phyloP scores from a whole-genome alignment of 148 eudicot species.

The Linanthus parryae region DNA sequence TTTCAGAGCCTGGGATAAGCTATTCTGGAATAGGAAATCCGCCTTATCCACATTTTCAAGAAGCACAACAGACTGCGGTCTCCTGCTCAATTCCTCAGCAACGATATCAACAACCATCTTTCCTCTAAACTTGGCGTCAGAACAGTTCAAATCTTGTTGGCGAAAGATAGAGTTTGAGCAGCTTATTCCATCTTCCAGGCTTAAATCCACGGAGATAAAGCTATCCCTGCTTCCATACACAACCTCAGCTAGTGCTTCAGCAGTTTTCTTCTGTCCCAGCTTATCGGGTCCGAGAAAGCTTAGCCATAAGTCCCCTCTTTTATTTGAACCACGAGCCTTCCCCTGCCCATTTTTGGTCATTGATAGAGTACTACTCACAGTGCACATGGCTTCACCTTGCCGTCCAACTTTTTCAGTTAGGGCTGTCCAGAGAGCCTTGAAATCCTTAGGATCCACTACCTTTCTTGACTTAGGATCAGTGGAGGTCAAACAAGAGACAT shows the following conservation, averaged over 20 bases:
- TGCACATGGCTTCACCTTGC: slow-evolving; percentile 45
- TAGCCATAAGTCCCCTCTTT: slow-evolving; percentile 55
- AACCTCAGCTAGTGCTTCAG: slow-evolving; percentile 55
- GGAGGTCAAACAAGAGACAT: no score
- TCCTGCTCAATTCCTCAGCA: slow-evolving; percentile 63
- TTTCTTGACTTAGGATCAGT: no score
- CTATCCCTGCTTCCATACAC: slow-evolving; percentile 58
- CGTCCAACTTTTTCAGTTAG: slow-evolving; percentile 37
- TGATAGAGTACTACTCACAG: slow-evolving; percentile 34
- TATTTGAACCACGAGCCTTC: slow-evolving; percentile 23
- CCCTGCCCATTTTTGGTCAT: slow-evolving; percentile 32
- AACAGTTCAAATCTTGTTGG: slow-evolving; percentile 21
- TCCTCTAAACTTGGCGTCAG: slow-evolving; percentile 36
- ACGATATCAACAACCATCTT: slow-evolving; percentile 59
- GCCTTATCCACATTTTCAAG: slow-evolving; percentile 82
- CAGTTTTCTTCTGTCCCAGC: slow-evolving; percentile 59
- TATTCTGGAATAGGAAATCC: slow-evolving; percentile 50
- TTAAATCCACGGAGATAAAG: slow-evolving; percentile 50
- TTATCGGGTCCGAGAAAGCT: slow-evolving; percentile 63
- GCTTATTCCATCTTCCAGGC: slow-evolving; percentile 31
- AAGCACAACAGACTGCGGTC: slow-evolving; percentile 59
- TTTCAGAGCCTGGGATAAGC: slow-evolving; percentile 59
- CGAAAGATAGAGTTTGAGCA: slow-evolving; percentile 32
- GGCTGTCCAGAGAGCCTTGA: slow-evolving; percentile 39
- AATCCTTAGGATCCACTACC: slow-evolving; percentile 37